Evolutionary conservation across 1,284 basidiomycete genomes (phyloP).

Genomic region (Sparassis latifolia): DNA sequence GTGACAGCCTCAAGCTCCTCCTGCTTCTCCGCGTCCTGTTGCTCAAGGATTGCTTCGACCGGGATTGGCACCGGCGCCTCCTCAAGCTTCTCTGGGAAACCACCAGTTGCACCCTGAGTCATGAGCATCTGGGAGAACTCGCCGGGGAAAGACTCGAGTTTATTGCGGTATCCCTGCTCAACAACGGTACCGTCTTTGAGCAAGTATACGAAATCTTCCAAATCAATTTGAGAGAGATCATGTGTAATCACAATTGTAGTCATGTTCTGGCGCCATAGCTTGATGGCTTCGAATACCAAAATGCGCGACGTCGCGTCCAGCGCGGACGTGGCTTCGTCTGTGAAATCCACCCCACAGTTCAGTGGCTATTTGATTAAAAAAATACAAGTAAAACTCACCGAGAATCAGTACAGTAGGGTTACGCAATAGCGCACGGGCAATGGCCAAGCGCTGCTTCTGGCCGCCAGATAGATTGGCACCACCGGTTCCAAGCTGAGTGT

Average conservation of each 20-base stretch:
- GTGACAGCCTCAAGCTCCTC: slow-evolving; percentile 24
- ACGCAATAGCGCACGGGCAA: slow-evolving; percentile 83
- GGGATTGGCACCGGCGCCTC: slow-evolving; percentile 25
- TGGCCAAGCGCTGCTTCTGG: slow-evolving; percentile 88
- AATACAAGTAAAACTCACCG: slow-evolving; percentile 44
- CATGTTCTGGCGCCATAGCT: slow-evolving; percentile 73
- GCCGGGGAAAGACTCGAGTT: slow-evolving; percentile 57
- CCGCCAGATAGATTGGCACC: slow-evolving; percentile 86
- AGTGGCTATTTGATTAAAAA: slow-evolving; percentile 1
- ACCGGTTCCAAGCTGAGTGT: slow-evolving; percentile 71
- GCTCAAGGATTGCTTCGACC: slow-evolving; percentile 35
- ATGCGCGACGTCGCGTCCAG: slow-evolving; percentile 86
- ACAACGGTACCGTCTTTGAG: slow-evolving; percentile 79
- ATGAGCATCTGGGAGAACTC: slow-evolving; percentile 54
- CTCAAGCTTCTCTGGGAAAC: slow-evolving; percentile 34
- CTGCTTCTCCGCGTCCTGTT: slow-evolving; percentile 29
- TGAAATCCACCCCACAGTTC: slow-evolving; percentile 2
- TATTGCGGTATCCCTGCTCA: slow-evolving; percentile 82
- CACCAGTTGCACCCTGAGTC: slow-evolving; percentile 42
- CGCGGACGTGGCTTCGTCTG: slow-evolving; percentile 96
- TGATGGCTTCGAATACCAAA: slow-evolving; percentile 86
- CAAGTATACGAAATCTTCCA: slow-evolving; percentile 87
- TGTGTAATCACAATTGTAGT: slow-evolving; percentile 98
- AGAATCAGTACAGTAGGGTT: slow-evolving; percentile 90
- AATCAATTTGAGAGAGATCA: slow-evolving; percentile 80